Conservation (phyloP, 768 basidiomycete genomes). For the Pulveroboletus sp. region DNA sequence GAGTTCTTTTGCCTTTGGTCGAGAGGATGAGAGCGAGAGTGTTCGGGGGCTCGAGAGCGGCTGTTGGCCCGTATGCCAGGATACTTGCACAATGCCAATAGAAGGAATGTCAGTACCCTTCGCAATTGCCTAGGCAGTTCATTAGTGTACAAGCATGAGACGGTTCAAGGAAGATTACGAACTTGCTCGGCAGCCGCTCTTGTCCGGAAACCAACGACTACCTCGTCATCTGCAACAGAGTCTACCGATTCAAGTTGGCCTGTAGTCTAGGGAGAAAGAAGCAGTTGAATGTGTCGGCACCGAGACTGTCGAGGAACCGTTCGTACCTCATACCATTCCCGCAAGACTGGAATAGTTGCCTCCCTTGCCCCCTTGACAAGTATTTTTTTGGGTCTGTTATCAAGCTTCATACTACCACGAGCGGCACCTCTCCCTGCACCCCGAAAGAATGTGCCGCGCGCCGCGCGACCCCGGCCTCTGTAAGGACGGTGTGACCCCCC, state of each 20-base stretch:
- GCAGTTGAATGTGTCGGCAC: conserved; percentile 1
- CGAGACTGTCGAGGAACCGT: not conserved
- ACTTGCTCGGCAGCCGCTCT: conserved; percentile 78
- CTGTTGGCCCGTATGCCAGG: conserved; percentile 52
- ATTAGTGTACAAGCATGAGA: conserved; percentile 7
- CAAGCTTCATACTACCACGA: conserved; percentile 78
- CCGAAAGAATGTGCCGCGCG: conserved; percentile 53
- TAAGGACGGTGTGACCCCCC: conserved; percentile 55
- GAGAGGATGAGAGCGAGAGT: conserved; percentile 18
- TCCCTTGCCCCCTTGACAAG: conserved; percentile 64
- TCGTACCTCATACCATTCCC: conserved; percentile 80
- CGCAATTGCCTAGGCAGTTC: conserved; percentile 52
- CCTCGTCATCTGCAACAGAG: conserved; percentile 47
- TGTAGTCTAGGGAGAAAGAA: conserved; percentile 40
- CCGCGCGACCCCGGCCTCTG: conserved; percentile 61
- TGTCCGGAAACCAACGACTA: conserved; percentile 66
- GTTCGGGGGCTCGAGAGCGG: conserved; percentile 18
- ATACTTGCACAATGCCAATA: conserved; percentile 59
- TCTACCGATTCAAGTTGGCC: conserved; percentile 70
- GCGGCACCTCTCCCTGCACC: conserved; percentile 61
- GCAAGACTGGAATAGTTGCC: conserved; percentile 53
- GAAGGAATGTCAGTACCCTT: conserved; percentile 66
- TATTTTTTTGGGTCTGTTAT: conserved; percentile 82
- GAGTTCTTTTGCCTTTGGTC: conserved; percentile 18
- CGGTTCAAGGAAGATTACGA: conserved; percentile 12